Evolutionary conservation across 2,329 filamentous ascomycete species (phyloP).

Genomic region (Byssochlamys sp.): DNA sequence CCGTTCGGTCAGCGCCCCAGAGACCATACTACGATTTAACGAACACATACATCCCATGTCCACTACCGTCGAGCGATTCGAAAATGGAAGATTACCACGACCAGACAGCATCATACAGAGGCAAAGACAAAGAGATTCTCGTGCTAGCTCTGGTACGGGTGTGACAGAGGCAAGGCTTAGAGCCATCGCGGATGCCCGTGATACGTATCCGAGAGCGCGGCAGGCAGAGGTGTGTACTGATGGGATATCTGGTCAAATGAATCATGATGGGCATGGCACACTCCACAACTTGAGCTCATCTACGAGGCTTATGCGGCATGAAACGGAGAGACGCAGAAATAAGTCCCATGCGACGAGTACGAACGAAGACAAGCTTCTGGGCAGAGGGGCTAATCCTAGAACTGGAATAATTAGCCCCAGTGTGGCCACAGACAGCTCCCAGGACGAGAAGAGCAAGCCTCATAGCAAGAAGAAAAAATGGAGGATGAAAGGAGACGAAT

Average conservation of each 20-base stretch:
- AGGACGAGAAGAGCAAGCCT: slow-evolving; percentile 5
- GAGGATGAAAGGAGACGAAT: slow-evolving; percentile 27
- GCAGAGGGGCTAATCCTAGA: slow-evolving; percentile 23
- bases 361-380: slow-evolving; percentile 25
- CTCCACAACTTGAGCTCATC: background rate
- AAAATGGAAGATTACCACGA: background rate
- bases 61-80: background rate
- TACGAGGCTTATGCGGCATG: background rate
- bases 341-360: slow-evolving; percentile 10
- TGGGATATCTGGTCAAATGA: background rate
- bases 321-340: slow-evolving; percentile 1
- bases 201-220: background rate
- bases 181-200: background rate
- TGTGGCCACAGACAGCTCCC: slow-evolving; percentile 13
- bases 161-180: background rate
- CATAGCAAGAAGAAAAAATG: slow-evolving; percentile 17
- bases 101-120: slow-evolving; percentile 2
- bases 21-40: slow-evolving; percentile 4
- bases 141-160: background rate
- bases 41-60: background rate
- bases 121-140: slow-evolving; percentile 4
- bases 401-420: slow-evolving; percentile 30
- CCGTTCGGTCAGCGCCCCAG: background rate
- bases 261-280: background rate
- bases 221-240: slow-evolving; percentile 2